Percentiles rank a stretch among this genome's conserved stretches.
Conservation (phyloP, 2,329 filamentous ascomycete species). For the Thermothelomyces thermophilus region DNA sequence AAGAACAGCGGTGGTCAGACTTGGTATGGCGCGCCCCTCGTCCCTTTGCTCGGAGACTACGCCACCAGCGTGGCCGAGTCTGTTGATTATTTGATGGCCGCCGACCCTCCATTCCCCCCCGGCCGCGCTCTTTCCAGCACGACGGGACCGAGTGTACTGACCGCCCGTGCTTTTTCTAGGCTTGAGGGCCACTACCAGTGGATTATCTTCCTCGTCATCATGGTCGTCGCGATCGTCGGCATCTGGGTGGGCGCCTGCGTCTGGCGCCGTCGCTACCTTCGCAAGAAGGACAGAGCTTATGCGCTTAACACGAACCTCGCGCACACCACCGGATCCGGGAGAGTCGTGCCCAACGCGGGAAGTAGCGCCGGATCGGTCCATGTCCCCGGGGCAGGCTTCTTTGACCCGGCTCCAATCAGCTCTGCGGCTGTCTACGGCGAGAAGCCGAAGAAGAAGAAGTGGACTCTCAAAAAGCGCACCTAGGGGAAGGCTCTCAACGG, state of each 20-base stretch:
- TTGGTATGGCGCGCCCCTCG: conserved; percentile 44
- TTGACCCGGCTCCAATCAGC: conserved; percentile 33
- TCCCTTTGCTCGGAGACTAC: not conserved
- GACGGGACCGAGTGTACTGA: conserved; percentile 10
- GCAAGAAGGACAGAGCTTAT: conserved; percentile 56
- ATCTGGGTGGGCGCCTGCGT: conserved; percentile 63
- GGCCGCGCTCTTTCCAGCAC: too few relatives aligned
- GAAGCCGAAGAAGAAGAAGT: conserved; percentile 44
- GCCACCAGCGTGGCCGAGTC: not conserved
- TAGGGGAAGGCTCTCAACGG: conserved; percentile 23
- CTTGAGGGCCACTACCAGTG: conserved; percentile 66
- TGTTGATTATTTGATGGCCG: not conserved
- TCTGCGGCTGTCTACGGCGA: conserved; percentile 29
- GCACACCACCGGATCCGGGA: conserved; percentile 24
- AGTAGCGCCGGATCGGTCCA: conserved; percentile 36
- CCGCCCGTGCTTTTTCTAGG: conserved; percentile 39
- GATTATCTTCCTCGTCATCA: conserved; percentile 73
- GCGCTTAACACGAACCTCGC: conserved; percentile 40
- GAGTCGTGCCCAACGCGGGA: conserved; percentile 29
- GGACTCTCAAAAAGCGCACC: conserved; percentile 39
- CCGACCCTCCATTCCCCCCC: not conserved
- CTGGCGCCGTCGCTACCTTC: conserved; percentile 67
- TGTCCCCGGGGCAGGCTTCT: conserved; percentile 31
- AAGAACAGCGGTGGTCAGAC: conserved; percentile 32
- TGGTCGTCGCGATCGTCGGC: conserved; percentile 60